phyloP scores from a whole-genome alignment of 2,329 filamentous ascomycete genomes.

The Cercospora sp. region DNA sequence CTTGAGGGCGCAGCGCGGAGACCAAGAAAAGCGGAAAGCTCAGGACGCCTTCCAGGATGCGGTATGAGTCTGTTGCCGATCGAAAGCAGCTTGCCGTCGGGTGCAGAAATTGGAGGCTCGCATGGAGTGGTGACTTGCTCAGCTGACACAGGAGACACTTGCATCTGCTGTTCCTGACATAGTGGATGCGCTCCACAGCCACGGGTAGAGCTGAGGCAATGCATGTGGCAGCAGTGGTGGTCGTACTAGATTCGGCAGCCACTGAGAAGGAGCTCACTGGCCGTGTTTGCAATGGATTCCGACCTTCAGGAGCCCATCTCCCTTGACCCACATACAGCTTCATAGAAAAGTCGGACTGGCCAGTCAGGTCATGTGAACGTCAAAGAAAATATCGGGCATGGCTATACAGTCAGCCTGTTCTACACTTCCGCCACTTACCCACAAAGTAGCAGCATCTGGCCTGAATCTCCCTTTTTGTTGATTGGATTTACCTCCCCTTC shows the following conservation, averaged over 20 bases:
- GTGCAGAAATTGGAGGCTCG: not conserved
- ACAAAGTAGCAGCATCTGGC: not conserved
- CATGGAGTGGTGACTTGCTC: not conserved
- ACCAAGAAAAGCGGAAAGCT: not conserved
- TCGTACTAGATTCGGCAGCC: not conserved
- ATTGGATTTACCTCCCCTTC: constrained; percentile 60
- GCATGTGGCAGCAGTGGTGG: not conserved
- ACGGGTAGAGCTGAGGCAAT: not conserved
- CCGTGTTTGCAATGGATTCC: not conserved
- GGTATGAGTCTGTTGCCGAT: not conserved
- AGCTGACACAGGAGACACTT: not conserved
- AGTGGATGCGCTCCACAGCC: not conserved
- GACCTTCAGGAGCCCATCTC: not conserved
- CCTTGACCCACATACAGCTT: not conserved
- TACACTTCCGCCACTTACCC: constrained; percentile 15
- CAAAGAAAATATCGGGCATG: constrained; percentile 14
- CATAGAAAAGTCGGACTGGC: not conserved
- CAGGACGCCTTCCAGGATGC: not conserved
- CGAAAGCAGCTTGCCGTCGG: not conserved
- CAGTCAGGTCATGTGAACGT: not conserved
- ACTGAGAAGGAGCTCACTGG: not conserved
- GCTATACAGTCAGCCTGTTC: constrained; percentile 24
- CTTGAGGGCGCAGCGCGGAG: not conserved
- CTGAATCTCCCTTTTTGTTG: not conserved
- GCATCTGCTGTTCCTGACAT: not conserved